Conservation (phyloP, 495 filamentous ascomycete species). For the Evernia prunastri region DNA sequence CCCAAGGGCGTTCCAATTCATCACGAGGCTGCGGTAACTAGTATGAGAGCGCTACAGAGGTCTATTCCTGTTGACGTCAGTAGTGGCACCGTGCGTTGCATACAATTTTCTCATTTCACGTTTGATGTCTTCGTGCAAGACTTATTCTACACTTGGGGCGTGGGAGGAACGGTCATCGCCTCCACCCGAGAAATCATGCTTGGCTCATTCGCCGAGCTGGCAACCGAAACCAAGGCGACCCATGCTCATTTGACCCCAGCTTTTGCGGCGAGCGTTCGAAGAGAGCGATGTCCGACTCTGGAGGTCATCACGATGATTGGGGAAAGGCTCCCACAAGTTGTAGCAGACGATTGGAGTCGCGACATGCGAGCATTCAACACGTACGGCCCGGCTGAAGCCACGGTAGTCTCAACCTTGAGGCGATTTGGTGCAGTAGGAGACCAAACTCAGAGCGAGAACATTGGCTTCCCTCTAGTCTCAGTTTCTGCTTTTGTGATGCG, state of each 20-base stretch:
- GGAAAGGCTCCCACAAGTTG: slow-evolving; percentile 31
- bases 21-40: slow-evolving; percentile 29
- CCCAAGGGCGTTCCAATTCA: slow-evolving; percentile 27
- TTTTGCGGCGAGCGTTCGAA: slow-evolving; percentile 31
- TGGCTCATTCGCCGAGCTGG: slow-evolving; percentile 32
- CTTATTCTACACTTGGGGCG: slow-evolving; percentile 37
- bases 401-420: slow-evolving; percentile 35
- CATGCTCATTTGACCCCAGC: slow-evolving; percentile 39
- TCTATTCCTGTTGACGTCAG: slow-evolving; percentile 30
- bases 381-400: slow-evolving; percentile 37
- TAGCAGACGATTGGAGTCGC: slow-evolving; percentile 37
- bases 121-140: slow-evolving; percentile 40
- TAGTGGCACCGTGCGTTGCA: slow-evolving; percentile 29
- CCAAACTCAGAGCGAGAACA: slow-evolving; percentile 32
- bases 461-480: slow-evolving; percentile 34
- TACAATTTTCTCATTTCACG: slow-evolving; percentile 37
- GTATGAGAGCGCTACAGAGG: slow-evolving; percentile 32
- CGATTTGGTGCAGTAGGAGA: slow-evolving; percentile 32
- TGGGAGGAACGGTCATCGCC: slow-evolving; percentile 36
- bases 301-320: slow-evolving; percentile 30
- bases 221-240: slow-evolving; percentile 32
- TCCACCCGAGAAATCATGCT: slow-evolving; percentile 34
- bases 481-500: slow-evolving; percentile 35
- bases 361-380: slow-evolving; percentile 35
- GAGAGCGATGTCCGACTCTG: slow-evolving; percentile 32